Base-by-base conservation (phyloP, 2,329 filamentous ascomycete species). In the Magnaporthiopsis poae region DNA sequence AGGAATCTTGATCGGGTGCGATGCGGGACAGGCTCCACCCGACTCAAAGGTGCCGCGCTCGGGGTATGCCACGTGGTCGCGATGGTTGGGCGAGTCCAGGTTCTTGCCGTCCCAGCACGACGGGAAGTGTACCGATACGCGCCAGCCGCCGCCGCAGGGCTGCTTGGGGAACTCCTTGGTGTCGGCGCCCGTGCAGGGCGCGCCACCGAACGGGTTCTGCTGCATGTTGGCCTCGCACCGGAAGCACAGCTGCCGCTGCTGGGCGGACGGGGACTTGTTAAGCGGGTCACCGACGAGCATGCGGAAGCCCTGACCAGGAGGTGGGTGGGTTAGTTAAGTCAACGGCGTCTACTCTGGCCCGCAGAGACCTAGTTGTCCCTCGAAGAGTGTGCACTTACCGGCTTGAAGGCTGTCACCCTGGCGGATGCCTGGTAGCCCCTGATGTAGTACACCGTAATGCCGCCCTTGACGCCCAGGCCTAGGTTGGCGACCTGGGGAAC, bases 101-200 rank as follows among this genome's bases (percentile, higher is more conserved):
- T 79, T 79, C 68, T 74, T 74, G 62, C 79, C 79, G 66, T 80
- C 77, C 78, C 79, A 80, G 74, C 79, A 81, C 27, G 67, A 68
- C 25, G 75, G 76, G 70, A 80, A 80, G 61, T 78, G 76, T 62
- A 79, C 73, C 21, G 78, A 76, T 1, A 77, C 76, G 73, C 79
- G 77, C 67, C 79, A 80, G 33, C 79, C 78, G 13, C 75, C 76
- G 15, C 73, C 71, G 66, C 78, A 80, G 8, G 71, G 73, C 61
- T 72, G 70, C 1, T 71, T 73, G 18, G 77, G 78, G 71, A 80
- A 78, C 64, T 75, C 73, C 39, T 76, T 72, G 5, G 76, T 75
- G 69, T 80, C 78, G 39, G 68, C 52, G n/a, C 71, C 71, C 18
- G 71, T 69, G 69, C 71, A 72, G 63, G 71, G 71, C 1, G 71